Conservation (phyloP, 441 rosid genomes). For the Populus tomentosa region DNA sequence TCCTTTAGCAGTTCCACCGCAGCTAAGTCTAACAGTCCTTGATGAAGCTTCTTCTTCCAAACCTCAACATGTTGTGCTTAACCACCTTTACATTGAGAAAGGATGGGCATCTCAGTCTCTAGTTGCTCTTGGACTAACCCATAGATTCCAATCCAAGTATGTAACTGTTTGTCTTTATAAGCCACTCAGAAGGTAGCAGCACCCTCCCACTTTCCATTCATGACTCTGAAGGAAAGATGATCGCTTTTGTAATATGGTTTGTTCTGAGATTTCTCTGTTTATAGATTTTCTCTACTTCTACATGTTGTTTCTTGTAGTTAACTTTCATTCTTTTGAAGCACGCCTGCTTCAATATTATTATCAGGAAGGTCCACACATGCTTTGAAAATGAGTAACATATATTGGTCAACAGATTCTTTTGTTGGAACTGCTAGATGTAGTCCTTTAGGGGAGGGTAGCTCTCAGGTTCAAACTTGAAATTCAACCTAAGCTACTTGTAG, state of each 20-base stretch:
- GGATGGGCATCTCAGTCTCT: constrained; percentile 75
- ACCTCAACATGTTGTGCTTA: constrained; percentile 82
- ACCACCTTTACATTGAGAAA: constrained; percentile 77
- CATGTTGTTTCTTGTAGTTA: neutral
- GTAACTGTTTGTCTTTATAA: constrained; percentile 86
- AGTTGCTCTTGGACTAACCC: constrained; percentile 78
- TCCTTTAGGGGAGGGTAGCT: neutral
- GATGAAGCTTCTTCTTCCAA: constrained; percentile 47
- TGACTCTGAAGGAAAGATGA: constrained; percentile 13
- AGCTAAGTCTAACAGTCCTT: constrained; percentile 62
- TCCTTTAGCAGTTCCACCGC: constrained; percentile 64
- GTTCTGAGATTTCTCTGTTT: constrained; percentile 16
- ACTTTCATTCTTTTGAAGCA: neutral
- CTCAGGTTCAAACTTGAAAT: too few relatives aligned
- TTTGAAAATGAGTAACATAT: neutral
- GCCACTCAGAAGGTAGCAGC: constrained; percentile 52
- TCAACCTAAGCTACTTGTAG: neutral
- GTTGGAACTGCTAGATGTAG: neutral
- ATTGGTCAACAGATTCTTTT: neutral
- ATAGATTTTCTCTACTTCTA: constrained; percentile 6
- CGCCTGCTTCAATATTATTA: neutral
- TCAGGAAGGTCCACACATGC: neutral
- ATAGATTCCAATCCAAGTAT: constrained; percentile 80
- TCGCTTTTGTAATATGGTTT: constrained; percentile 7
- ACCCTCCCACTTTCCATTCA: neutral